A percentile compares a stretch with the other conserved stretches of the same genome.
Conservation (phyloP, 1,284 basidiomycete species). For the Pyrrhoderma lamaoense region DNA sequence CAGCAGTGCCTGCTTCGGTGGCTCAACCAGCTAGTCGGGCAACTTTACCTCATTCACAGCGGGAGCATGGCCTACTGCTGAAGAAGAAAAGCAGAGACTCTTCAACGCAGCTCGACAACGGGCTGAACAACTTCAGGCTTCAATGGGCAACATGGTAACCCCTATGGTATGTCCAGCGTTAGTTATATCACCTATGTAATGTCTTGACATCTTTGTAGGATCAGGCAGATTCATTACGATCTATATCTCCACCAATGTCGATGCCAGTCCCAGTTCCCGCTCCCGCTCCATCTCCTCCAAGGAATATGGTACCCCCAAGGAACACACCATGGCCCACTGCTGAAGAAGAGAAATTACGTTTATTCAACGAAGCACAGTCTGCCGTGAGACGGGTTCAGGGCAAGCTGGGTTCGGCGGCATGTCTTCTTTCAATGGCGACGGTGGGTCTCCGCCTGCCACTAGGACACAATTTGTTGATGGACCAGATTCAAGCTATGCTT, state of each 20-base stretch:
- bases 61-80: conserved; percentile 53
- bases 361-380: conserved; percentile 18
- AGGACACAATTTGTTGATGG: conserved; percentile 6
- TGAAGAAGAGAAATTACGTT: conserved; percentile 21
- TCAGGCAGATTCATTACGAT: not conserved
- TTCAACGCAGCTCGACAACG: conserved; percentile 50
- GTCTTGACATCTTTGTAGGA: not conserved
- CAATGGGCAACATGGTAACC: conserved; percentile 12
- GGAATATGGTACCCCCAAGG: conserved; percentile 5
- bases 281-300: not conserved
- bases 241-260: not conserved
- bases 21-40: conserved; percentile 11
- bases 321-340: conserved; percentile 18
- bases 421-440: not conserved
- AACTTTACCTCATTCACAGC: conserved; percentile 18
- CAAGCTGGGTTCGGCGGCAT: conserved; percentile 3
- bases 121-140: conserved; percentile 23
- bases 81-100: conserved; percentile 63
- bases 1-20: not conserved
- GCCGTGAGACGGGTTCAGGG: conserved; percentile 15
- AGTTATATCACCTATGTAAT: not conserved
- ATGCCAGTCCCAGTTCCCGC: conserved; percentile 9
- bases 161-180: conserved; percentile 6
- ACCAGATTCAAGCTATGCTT: conserved; percentile 3
- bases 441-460: conserved; percentile 9